Percentiles rank a stretch among this genome's conserved stretches.
These are phyloP conservation scores for Nicotiana rustica DNA, from an alignment of 305 asterid genomes.

Conservation along the genomic window DNA sequence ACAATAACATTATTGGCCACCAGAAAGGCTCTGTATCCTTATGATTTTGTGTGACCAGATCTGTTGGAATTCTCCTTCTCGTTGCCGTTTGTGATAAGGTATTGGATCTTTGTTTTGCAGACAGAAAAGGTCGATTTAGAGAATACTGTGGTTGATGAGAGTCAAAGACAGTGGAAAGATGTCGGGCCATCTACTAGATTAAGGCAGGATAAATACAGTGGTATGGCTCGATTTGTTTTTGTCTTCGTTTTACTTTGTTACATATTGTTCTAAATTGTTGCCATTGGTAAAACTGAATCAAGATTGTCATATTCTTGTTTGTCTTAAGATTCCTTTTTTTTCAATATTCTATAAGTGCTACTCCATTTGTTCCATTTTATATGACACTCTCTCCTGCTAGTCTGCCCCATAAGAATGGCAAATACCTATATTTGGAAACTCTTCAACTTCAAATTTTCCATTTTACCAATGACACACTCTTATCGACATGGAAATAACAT, in stretches of 20 bases:
- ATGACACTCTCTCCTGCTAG: neutral
- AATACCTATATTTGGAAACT: neutral
- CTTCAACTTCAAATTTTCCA: neutral
- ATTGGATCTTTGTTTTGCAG: slow-evolving; percentile 53
- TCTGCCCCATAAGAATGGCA: neutral
- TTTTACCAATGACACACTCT: slow-evolving; percentile 14
- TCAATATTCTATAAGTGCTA: slow-evolving; percentile 9
- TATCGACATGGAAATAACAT: neutral
- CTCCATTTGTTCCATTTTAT: neutral
- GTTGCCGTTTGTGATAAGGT: slow-evolving; percentile 30
- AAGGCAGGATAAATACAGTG: slow-evolving; percentile 81
- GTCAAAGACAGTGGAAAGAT: slow-evolving; percentile 82
- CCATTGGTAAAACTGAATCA: slow-evolving; percentile 2
- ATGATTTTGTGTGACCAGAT: neutral
- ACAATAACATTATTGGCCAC: neutral
- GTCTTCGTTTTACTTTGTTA: neutral
- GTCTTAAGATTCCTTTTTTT: slow-evolving; percentile 15
- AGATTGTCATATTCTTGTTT: neutral
- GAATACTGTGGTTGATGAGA: slow-evolving; percentile 97
- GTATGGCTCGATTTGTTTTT: slow-evolving; percentile 40
- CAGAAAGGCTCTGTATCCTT: neutral
- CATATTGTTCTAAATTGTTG: neutral
- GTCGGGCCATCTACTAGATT: slow-evolving; percentile 71
- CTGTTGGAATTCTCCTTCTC: slow-evolving; percentile 32
- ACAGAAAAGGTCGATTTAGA: slow-evolving; percentile 98